phyloP scores from a whole-genome alignment of 2,329 filamentous ascomycete genomes.

The Cryphonectria radicalis region DNA sequence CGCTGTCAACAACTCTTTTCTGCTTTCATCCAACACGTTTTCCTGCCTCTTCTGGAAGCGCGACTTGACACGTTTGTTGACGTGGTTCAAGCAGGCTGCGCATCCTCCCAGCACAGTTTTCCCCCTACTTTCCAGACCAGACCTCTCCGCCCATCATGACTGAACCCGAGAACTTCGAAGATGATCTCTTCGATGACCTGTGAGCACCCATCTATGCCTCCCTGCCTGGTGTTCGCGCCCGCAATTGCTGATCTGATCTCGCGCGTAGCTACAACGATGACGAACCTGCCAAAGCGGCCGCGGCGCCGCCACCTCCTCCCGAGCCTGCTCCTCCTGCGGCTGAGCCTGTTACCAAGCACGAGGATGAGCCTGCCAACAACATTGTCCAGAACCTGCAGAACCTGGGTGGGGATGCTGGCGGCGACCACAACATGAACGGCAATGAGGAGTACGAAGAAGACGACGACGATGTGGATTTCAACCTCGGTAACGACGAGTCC shows the following conservation, averaged over 20 bases:
- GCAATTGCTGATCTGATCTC: slow-evolving; percentile 25
- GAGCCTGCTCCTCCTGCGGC: slow-evolving; percentile 36
- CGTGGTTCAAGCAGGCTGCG: background rate
- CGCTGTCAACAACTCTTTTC: background rate
- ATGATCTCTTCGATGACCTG: slow-evolving; percentile 92
- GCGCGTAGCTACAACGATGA: slow-evolving; percentile 65
- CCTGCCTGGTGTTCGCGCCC: background rate
- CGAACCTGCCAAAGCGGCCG: slow-evolving; percentile 48
- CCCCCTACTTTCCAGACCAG: background rate
- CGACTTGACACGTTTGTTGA: background rate
- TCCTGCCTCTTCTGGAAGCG: slow-evolving; percentile 3
- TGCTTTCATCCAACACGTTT: background rate
- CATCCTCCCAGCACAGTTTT: slow-evolving; percentile 1
- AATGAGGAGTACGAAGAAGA: slow-evolving; percentile 48
- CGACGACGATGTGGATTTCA: slow-evolving; percentile 60
- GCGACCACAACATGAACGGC: slow-evolving; percentile 45
- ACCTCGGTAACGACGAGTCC: slow-evolving; percentile 48
- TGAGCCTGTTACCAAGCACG: slow-evolving; percentile 33
- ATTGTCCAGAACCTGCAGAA: slow-evolving; percentile 8
- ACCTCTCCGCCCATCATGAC: slow-evolving; percentile 59
- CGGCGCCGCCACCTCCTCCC: slow-evolving; percentile 27
- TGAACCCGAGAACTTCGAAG: slow-evolving; percentile 77
- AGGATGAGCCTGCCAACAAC: slow-evolving; percentile 37
- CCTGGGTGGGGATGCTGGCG: slow-evolving; percentile 31
- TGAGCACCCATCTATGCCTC: slow-evolving; percentile 49